phyloP scores from a whole-genome alignment of 768 basidiomycete species.

The Collybia nuda region DNA sequence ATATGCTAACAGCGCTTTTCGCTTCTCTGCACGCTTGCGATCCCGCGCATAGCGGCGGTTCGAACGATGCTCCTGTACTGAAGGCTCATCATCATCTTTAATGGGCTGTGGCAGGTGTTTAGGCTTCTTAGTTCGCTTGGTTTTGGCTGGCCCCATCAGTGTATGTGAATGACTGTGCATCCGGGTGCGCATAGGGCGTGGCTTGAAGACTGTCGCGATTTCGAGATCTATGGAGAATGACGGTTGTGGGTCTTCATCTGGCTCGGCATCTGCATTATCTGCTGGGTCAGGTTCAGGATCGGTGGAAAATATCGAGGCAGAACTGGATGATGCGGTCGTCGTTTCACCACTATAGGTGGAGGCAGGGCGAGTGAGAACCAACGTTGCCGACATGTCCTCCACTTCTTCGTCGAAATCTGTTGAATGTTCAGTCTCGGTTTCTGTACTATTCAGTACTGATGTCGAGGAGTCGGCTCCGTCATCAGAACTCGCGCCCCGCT shows the following conservation, averaged over 20 bases:
- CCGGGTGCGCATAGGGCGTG: constrained; percentile 55
- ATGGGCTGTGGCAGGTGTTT: constrained; percentile 24
- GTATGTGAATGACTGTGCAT: constrained; percentile 28
- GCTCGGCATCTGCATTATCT: constrained; percentile 27
- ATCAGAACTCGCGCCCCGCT: constrained; percentile 26
- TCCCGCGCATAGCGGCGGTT: constrained; percentile 49
- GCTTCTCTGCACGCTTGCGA: constrained; percentile 48
- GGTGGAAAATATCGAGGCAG: constrained; percentile 46
- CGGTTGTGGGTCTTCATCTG: constrained; percentile 15
- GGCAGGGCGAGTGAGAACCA: constrained; percentile 24
- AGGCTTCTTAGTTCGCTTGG: constrained; percentile 37
- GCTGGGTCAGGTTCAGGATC: constrained; percentile 39
- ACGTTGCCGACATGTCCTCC: constrained; percentile 28
- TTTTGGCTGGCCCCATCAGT: constrained; percentile 29
- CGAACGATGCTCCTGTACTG: background rate
- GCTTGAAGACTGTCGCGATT: constrained; percentile 73
- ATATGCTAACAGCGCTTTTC: constrained; percentile 29
- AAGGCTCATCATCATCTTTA: constrained; percentile 14
- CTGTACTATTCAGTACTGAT: constrained; percentile 24
- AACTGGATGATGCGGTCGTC: constrained; percentile 7
- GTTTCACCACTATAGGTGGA: constrained; percentile 19
- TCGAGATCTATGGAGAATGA: constrained; percentile 54
- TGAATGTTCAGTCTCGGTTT: constrained; percentile 42
- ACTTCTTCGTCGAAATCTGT: constrained; percentile 33
- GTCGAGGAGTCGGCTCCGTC: constrained; percentile 32